A percentile compares a stretch with the other conserved stretches of the same genome.
phyloP scores from a whole-genome alignment of 805 yeast genomes.

The Zygosaccharomyces lentus region DNA sequence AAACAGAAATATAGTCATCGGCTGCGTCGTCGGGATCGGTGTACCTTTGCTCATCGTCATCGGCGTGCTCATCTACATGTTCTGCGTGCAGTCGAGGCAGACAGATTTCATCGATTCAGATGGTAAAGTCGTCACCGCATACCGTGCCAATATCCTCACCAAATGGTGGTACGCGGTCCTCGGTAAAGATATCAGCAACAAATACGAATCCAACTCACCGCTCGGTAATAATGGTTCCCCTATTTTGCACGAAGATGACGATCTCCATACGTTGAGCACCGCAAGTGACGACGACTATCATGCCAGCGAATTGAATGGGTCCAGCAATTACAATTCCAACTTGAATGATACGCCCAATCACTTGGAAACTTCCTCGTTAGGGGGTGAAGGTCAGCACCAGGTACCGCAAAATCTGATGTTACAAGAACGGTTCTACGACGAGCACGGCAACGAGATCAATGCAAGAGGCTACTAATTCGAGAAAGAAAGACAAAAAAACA shows the following conservation, averaged over 20 bases:
- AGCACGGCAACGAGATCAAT: conserved; percentile 14
- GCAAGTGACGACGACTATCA: conserved; percentile 10
- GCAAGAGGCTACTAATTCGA: conserved; percentile 17
- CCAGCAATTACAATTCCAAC: conserved; percentile 9
- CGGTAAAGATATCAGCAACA: conserved; percentile 27
- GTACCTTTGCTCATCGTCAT: conserved; percentile 46
- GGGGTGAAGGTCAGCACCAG: conserved; percentile 2
- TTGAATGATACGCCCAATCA: conserved; percentile 2
- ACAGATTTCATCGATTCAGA: conserved; percentile 36
- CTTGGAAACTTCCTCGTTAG: conserved; percentile 4
- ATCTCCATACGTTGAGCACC: conserved; percentile 7
- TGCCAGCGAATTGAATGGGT: conserved; percentile 11
- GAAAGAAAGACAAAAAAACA: background rate
- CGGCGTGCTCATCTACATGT: conserved; percentile 26
- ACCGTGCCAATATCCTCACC: conserved; percentile 30
- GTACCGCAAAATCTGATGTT: conserved; percentile 13
- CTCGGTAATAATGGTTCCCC: conserved; percentile 15
- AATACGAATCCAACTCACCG: conserved; percentile 24
- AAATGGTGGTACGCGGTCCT: conserved; percentile 30
- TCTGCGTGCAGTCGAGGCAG: conserved; percentile 30
- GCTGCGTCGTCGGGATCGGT: conserved; percentile 69
- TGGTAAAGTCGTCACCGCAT: conserved; percentile 37
- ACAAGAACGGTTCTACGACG: conserved; percentile 19
- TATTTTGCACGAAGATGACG: conserved; percentile 10
- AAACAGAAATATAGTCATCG: conserved; percentile 53